Base-by-base conservation (phyloP, 768 basidiomycete genomes). In the Imleria badia region DNA sequence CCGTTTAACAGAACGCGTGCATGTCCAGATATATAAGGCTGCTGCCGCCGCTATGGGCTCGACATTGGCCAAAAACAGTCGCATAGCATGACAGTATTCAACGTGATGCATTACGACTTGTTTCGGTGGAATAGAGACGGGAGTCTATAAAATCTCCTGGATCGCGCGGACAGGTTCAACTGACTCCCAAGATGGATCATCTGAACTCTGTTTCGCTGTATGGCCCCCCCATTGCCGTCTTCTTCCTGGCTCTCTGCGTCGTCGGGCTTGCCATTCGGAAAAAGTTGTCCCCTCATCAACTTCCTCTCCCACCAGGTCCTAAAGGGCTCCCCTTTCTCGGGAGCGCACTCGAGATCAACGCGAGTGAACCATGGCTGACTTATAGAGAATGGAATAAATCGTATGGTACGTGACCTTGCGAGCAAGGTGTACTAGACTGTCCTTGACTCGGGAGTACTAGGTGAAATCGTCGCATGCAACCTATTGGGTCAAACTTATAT, bases 241-340 rank as follows among this genome's bases (percentile, higher is more conserved):
- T 58, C 20, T 43, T 53, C 29, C 5, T 54, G 17, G 29, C 19
- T 2, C 40, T 65, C 41, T 51, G 34, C 45, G 36, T 34, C 22
- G 35, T 54, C 31, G 29, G 35, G 34, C 14, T 33, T 12, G 11
- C 49, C 30, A 22, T 46, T 10, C 50, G 44, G 47, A 60, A 40
- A 23, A 62, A 43, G 48, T 36, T 53, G 29, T 48, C 51, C 1
- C 59, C 60, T 35, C 57, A 59, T n/a, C 53, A 35, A 14, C 54
- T 66, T 23, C 48, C 68, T 33, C 57, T 62, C 5, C 70, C 70
- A 20, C 70, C 70, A 2, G 70, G 70, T 29, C 72, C 71, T 2
- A 61, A 58, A 39, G 66, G 63, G 8, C 48, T 67, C 4, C 71
- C 69, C 5, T 26, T 66, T 17, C 42, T 71, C 35, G 71, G 71